Percentiles rank a stretch among this genome's conserved stretches.
phyloP scores from a whole-genome alignment of 768 basidiomycete genomes.

The Tulasnella sp. region DNA sequence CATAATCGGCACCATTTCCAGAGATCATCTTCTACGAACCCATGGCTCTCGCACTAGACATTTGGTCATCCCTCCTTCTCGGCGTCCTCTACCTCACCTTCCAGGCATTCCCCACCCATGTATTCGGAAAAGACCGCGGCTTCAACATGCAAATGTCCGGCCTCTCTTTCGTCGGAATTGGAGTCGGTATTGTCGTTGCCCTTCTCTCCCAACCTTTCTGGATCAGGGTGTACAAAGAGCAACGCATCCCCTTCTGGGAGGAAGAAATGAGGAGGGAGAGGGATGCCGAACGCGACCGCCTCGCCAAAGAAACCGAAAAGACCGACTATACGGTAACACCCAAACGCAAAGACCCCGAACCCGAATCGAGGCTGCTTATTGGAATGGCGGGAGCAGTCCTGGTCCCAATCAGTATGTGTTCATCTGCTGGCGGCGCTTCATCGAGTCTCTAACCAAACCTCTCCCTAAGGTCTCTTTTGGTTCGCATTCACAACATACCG shows the following conservation, averaged over 20 bases:
- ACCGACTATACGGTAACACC: not conserved
- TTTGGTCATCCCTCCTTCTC: conserved; percentile 39
- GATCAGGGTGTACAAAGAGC: conserved; percentile 6
- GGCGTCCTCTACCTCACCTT: conserved; percentile 39
- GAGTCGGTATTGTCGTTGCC: conserved; percentile 34
- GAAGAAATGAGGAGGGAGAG: not conserved
- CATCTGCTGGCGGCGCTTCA: conserved; percentile 4
- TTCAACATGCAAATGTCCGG: conserved; percentile 21
- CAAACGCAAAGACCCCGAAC: conserved; percentile 34
- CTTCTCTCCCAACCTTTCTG: conserved; percentile 30
- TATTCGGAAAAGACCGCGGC: conserved; percentile 24
- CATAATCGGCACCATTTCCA: conserved; percentile 23
- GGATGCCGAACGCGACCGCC: too few relatives aligned
- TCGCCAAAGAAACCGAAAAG: not conserved
- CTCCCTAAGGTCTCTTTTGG: conserved; percentile 34
- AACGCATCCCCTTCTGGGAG: conserved; percentile 4
- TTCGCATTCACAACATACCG: conserved; percentile 44
- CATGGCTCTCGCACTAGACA: conserved; percentile 60
- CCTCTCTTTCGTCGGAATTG: conserved; percentile 38
- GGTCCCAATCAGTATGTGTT: conserved; percentile 42
- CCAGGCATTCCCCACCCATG: conserved; percentile 24
- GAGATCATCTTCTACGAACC: conserved; percentile 52
- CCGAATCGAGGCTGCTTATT: conserved; percentile 53
- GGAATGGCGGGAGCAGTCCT: conserved; percentile 56
- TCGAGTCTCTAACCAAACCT: not conserved